Conservation (phyloP, 2,329 filamentous ascomycete genomes). For the Fusarium sp. region DNA sequence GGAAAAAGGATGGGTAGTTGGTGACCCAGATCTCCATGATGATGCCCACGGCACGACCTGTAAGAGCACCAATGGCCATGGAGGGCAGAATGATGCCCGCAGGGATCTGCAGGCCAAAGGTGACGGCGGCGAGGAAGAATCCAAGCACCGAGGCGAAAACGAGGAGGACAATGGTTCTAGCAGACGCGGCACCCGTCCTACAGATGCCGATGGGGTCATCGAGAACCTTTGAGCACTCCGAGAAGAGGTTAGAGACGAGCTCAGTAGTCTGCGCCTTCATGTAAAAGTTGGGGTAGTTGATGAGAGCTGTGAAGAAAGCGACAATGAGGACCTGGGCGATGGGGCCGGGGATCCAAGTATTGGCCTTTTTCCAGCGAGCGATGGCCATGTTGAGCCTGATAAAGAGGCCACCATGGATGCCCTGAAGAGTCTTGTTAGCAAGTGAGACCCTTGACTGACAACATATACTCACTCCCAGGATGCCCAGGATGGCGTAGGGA, state of each 20-base stretch:
- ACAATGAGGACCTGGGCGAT: constrained; percentile 84
- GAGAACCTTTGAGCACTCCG: constrained; percentile 84
- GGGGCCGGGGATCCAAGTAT: constrained; percentile 75
- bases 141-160: constrained; percentile 85
- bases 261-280: constrained; percentile 94
- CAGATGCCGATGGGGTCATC: constrained; percentile 93
- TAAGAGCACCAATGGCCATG: constrained; percentile 93
- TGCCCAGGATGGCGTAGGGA: constrained; percentile 86
- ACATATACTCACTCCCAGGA: constrained; percentile 72
- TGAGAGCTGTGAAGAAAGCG: constrained; percentile 82
- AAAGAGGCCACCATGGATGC: constrained; percentile 94
- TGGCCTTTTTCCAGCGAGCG: constrained; percentile 80
- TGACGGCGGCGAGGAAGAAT: constrained; percentile 86
- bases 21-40: constrained; percentile 89
- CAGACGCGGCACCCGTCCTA: constrained; percentile 85
- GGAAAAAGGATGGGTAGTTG: constrained; percentile 79
- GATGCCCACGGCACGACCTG: constrained; percentile 89
- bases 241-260: constrained; percentile 90
- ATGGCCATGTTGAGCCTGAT: constrained; percentile 94
- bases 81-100: constrained; percentile 96
- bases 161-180: constrained; percentile 84
- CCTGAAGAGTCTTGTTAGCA: constrained; percentile 55
- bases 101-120: constrained; percentile 93
- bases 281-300: constrained; percentile 97
- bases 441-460: background rate